Evolutionary conservation across 441 rosid species (phyloP), one percentile per base, ranked within the genome.

Genomic region (Metrosideros polymorpha): DNA sequence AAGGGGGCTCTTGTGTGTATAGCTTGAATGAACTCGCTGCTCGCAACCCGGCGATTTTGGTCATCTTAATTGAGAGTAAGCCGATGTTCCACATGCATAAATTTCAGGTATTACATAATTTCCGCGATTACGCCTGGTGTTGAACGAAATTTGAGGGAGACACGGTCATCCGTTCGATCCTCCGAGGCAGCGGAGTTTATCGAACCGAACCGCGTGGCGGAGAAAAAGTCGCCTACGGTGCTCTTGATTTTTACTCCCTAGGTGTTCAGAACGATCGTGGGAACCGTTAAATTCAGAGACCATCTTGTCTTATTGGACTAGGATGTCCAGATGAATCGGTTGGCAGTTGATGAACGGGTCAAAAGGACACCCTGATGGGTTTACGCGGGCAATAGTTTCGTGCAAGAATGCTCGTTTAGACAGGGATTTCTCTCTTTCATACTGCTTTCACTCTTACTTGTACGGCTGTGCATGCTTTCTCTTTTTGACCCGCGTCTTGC

Each of bases 51-150:
- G 79, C 12, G 30, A 56, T 56, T 27, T n/a, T 12, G n/a, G 15
- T 22, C 79, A 24, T 39, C 79, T 39, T 39, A 35, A 22, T 12
- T 22, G 79, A 19, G 79, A 35, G 47, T 35, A 19, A 9, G 12
- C 77, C 24, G 79, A 19, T 35, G 79, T 66, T 66, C 6, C 1
- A 12, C 79, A 22, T 24, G 12, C 6, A 39, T n/a, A 5, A 22
- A 39, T 39, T 6, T 12, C 39, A 71, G 49, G 47, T 22, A 5
- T 22, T 13, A 2, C n/a, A 1, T 22, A 15, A 71, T 39, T 39
- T 39, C 47, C 1, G n/a, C 39, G 22, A 9, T 0, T 32, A 29
- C 12, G 1, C 71, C 0, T 22, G 22, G 22, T 6, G 0, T 30
- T 6, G 52, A 13, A 50, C 13, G 52, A 50, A 12, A 13, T 50